A percentile compares a stretch with the other conserved stretches of the same genome.
These are phyloP conservation scores for Cutaneotrichosporon sp. DNA, from an alignment of 1,284 basidiomycete genomes.

Conservation along the genomic window DNA sequence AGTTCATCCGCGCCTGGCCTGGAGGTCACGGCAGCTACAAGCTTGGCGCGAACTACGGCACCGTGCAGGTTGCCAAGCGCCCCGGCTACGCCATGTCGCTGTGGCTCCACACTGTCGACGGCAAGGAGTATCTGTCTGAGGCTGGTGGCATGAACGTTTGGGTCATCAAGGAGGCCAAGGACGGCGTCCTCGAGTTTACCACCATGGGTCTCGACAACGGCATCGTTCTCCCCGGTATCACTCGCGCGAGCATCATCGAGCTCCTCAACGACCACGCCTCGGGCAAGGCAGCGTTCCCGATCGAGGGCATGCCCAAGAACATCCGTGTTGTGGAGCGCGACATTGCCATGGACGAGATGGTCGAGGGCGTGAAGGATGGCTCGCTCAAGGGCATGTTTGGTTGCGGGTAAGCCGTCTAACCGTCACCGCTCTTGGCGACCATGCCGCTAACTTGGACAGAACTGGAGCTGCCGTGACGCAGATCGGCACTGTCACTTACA, in stretches of 20 bases:
- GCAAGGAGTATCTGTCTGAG: constrained; percentile 49
- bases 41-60: constrained; percentile 52
- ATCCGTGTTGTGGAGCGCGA: constrained; percentile 50
- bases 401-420: no score
- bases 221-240: constrained; percentile 52
- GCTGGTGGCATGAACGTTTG: constrained; percentile 52
- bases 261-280: constrained; percentile 41
- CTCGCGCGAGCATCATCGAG: constrained; percentile 46
- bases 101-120: constrained; percentile 44
- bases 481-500: constrained; percentile 42
- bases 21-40: constrained; percentile 50
- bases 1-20: constrained; percentile 51
- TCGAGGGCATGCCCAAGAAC: constrained; percentile 43
- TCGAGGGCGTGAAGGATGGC: constrained; percentile 37
- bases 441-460: no score
- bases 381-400: constrained; percentile 46
- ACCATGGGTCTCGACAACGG: constrained; percentile 51
- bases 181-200: constrained; percentile 47
- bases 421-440: no score
- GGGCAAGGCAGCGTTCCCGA: constrained; percentile 39
- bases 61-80: constrained; percentile 48
- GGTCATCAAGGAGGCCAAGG: constrained; percentile 47
- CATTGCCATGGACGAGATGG: constrained; percentile 48
- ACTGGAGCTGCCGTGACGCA: constrained; percentile 48
- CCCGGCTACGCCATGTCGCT: constrained; percentile 49